Evolutionary conservation across 164 flowering plant genomes (phyloP).

Genomic region (Umbilicus rupestris): DNA sequence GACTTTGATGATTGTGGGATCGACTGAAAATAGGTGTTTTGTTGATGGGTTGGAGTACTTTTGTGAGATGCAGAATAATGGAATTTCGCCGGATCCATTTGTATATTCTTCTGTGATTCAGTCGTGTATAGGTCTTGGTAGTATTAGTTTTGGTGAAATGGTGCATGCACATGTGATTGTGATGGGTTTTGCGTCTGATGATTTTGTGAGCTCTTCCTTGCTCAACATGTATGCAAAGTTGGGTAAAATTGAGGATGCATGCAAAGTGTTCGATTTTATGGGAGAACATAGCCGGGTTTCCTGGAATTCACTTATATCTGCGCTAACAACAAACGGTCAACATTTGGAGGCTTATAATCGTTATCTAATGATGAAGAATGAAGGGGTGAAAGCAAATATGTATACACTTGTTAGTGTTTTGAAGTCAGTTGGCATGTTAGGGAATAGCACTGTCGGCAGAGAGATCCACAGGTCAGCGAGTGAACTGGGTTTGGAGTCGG

Average conservation of each 20-base stretch:
- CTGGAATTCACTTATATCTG: constrained; percentile 57
- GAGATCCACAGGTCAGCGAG: constrained; percentile 26
- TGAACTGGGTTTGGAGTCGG: constrained; percentile 37
- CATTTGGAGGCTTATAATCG: constrained; percentile 33
- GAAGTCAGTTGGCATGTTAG: constrained; percentile 45
- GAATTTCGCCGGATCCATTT: constrained; percentile 36
- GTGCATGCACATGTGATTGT: constrained; percentile 42
- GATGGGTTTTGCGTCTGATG: constrained; percentile 25
- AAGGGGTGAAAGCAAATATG: constrained; percentile 34
- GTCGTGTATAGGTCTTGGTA: constrained; percentile 38
- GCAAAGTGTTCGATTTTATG: constrained; percentile 30
- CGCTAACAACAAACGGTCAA: constrained; percentile 30
- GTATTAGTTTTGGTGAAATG: constrained; percentile 33
- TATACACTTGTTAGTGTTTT: constrained; percentile 37
- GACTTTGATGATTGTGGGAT: constrained; percentile 60
- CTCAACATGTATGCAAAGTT: constrained; percentile 56
- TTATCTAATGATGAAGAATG: constrained; percentile 31
- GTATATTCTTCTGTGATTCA: constrained; percentile 37
- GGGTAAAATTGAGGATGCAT: constrained; percentile 34
- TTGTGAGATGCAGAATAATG: constrained; percentile 27
- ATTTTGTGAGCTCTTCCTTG: constrained; percentile 39
- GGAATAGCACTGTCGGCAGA: constrained; percentile 31
- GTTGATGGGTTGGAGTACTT: constrained; percentile 34
- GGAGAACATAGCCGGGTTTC: constrained; percentile 33
- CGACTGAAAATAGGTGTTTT: constrained; percentile 26